These are phyloP conservation scores for Coprinopsis strossmayeri DNA, from an alignment of 768 basidiomycete species.

Conservation along the genomic window DNA sequence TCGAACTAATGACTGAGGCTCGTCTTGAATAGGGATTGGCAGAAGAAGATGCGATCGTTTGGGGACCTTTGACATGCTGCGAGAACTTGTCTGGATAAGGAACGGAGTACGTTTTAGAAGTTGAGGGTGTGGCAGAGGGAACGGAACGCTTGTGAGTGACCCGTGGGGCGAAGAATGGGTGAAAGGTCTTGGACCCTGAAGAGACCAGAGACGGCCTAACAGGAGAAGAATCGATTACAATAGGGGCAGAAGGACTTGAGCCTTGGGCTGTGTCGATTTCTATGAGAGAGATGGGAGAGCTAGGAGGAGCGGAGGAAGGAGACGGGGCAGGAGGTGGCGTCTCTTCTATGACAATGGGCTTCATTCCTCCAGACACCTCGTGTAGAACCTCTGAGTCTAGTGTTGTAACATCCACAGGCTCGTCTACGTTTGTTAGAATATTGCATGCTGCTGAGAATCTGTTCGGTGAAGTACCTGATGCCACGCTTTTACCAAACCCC, in stretches of 20 bases:
- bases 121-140: conserved; percentile 7
- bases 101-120: conserved; percentile 12
- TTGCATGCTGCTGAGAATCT: no score
- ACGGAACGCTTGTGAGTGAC: conserved; percentile 14
- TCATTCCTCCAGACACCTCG: not conserved
- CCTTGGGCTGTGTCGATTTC: conserved; percentile 13
- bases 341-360: conserved; percentile 13
- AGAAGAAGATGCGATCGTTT: conserved; percentile 28
- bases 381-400: no score
- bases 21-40: not conserved
- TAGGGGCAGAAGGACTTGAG: conserved; percentile 33
- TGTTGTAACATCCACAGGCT: not conserved
- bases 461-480: no score
- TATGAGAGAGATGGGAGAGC: conserved; percentile 2
- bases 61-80: conserved; percentile 60
- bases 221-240: conserved; percentile 39
- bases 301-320: not conserved
- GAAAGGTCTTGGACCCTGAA: conserved; percentile 21
- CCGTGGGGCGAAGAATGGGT: conserved; percentile 41
- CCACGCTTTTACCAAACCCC: no score
- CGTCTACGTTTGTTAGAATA: not conserved
- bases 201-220: conserved; percentile 17
- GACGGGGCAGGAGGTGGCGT: not conserved
- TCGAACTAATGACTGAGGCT: not conserved
- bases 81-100: conserved; percentile 44